phyloP scores from a whole-genome alignment of 2,329 filamentous ascomycete genomes.

The Cryphonectria naterciae region DNA sequence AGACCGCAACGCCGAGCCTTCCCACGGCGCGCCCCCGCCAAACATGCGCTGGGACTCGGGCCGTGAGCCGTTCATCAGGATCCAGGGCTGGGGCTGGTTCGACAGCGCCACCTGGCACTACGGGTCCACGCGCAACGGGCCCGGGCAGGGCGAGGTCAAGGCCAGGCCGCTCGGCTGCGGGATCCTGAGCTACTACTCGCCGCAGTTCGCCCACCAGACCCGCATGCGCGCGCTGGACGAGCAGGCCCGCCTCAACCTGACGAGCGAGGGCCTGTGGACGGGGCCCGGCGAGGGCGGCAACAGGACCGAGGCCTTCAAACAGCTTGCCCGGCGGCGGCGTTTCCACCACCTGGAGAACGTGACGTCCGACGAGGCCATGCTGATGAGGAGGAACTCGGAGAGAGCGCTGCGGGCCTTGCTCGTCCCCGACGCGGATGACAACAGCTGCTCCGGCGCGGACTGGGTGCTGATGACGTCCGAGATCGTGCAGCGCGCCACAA shows the following conservation, averaged over 20 bases:
- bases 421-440: constrained; percentile 31
- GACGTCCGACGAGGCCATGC: constrained; percentile 38
- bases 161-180: constrained; percentile 47
- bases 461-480: constrained; percentile 48
- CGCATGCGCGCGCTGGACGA: constrained; percentile 40
- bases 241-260: constrained; percentile 45
- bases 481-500: constrained; percentile 46
- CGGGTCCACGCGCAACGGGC: constrained; percentile 42
- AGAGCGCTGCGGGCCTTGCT: constrained; percentile 36
- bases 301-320: constrained; percentile 37
- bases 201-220: constrained; percentile 38
- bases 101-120: constrained; percentile 48
- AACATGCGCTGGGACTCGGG: constrained; percentile 39
- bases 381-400: constrained; percentile 41
- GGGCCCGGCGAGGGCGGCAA: constrained; percentile 33
- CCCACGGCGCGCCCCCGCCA: constrained; percentile 42
- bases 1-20: constrained; percentile 40
- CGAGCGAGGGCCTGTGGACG: constrained; percentile 45
- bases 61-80: constrained; percentile 46
- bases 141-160: constrained; percentile 47
- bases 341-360: constrained; percentile 42
- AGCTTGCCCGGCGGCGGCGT: constrained; percentile 43
- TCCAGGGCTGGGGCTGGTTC: constrained; percentile 51
- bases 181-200: constrained; percentile 51
- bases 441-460: constrained; percentile 46